Evolutionary conservation across 2,329 filamentous ascomycete genomes (phyloP).

Genomic region (Coniochaeta prunicola): DNA sequence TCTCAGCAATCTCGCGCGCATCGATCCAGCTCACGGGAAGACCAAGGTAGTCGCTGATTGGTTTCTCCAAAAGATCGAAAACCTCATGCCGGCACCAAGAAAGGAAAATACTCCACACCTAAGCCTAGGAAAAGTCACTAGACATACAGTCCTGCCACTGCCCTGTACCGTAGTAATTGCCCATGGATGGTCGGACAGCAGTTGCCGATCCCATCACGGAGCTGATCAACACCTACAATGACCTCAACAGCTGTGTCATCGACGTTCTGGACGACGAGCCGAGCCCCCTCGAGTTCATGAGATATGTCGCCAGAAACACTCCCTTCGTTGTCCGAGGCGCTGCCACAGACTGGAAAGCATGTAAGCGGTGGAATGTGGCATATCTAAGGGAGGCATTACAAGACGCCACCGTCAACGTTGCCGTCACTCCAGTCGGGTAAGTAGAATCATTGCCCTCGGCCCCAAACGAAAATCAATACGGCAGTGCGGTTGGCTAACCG

Average conservation of each 20-base stretch:
- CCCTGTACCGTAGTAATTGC: too few species aligned
- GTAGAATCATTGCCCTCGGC: constrained; percentile 15
- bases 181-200: not conserved
- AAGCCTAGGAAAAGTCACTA: not conserved
- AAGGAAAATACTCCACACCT: not conserved
- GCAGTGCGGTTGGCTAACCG: not conserved
- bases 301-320: constrained; percentile 64
- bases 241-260: constrained; percentile 57
- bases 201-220: constrained; percentile 35
- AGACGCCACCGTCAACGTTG: constrained; percentile 60
- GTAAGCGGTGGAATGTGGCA: constrained; percentile 51
- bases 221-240: constrained; percentile 63
- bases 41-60: not conserved
- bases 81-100: not conserved
- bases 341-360: constrained; percentile 56
- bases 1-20: constrained; percentile 4
- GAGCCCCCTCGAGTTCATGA: constrained; percentile 72
- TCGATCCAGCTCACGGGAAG: not conserved
- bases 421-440: constrained; percentile 66
- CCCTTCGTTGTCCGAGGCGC: constrained; percentile 66
- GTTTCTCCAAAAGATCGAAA: not conserved
- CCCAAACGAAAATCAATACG: not conserved
- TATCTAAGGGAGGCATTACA: constrained; percentile 51
- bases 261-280: constrained; percentile 58
- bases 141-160: too few species aligned